These are phyloP conservation scores for Suillus placidus DNA, from an alignment of 768 basidiomycete genomes.

Conservation along the genomic window DNA sequence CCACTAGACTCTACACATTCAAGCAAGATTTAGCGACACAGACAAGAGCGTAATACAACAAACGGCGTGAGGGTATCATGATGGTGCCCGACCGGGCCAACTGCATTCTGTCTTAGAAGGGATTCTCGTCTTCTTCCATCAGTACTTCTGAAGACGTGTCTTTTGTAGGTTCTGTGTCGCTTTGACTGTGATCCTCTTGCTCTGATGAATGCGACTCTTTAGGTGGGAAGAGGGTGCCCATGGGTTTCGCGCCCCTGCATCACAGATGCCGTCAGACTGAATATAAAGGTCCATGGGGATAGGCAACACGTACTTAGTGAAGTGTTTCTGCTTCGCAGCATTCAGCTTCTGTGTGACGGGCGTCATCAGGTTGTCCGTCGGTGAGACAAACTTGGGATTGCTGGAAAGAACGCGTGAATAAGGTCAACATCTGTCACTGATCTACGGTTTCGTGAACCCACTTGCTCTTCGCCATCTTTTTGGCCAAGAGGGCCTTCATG, in stretches of 20 bases:
- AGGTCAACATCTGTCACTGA: slow-evolving; percentile 3
- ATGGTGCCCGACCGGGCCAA: slow-evolving; percentile 17
- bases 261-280: slow-evolving; percentile 5
- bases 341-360: slow-evolving; percentile 91
- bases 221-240: slow-evolving; percentile 58
- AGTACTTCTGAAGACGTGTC: slow-evolving; percentile 27
- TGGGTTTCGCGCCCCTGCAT: slow-evolving; percentile 61
- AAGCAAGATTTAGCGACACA: slow-evolving; percentile 34
- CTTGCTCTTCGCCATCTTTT: slow-evolving; percentile 90
- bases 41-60: slow-evolving; percentile 25
- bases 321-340: slow-evolving; percentile 92
- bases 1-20: slow-evolving; percentile 5
- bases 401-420: slow-evolving; percentile 41
- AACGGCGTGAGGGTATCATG: slow-evolving; percentile 26
- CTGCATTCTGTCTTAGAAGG: slow-evolving; percentile 49
- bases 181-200: slow-evolving; percentile 37
- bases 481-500: slow-evolving; percentile 89
- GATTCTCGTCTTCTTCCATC: slow-evolving; percentile 67
- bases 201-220: slow-evolving; percentile 33
- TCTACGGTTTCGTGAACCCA: slow-evolving; percentile 42
- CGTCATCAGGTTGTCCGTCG: slow-evolving; percentile 94
- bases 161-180: slow-evolving; percentile 43
- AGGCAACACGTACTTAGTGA: slow-evolving; percentile 67
- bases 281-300: slow-evolving; percentile 9
- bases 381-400: slow-evolving; percentile 88